Conservation (phyloP, 2,329 filamentous ascomycete species). For the Ophiocordyceps camponoti-floridani region DNA sequence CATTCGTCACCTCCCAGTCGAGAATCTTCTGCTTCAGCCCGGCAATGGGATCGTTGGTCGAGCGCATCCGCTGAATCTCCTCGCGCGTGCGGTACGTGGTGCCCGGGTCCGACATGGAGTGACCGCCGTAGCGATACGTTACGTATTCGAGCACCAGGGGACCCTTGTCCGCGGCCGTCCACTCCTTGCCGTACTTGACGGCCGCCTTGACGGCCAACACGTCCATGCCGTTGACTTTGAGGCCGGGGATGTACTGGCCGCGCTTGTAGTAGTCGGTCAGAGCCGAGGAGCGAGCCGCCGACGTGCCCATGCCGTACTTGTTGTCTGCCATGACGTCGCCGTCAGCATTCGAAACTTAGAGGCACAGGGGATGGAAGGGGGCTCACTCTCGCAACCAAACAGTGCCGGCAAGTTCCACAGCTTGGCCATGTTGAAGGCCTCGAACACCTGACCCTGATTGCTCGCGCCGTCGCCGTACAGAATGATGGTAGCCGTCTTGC, state of each 20-base stretch:
- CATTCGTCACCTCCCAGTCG: slow-evolving; percentile 79
- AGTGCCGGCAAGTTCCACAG: slow-evolving; percentile 92
- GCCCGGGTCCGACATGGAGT: slow-evolving; percentile 99
- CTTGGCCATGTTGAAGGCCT: slow-evolving; percentile 99
- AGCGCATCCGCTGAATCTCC: slow-evolving; percentile 99
- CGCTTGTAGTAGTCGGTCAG: slow-evolving; percentile 99
- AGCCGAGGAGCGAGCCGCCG: slow-evolving; percentile 82
- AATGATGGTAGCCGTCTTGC: slow-evolving; percentile 72
- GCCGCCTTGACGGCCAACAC: slow-evolving; percentile 95
- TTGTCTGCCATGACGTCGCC: slow-evolving; percentile 50
- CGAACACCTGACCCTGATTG: slow-evolving; percentile 99
- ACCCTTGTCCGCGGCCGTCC: slow-evolving; percentile 65
- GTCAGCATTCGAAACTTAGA: neutral
- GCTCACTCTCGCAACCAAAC: slow-evolving; percentile 95
- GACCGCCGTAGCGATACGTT: slow-evolving; percentile 96
- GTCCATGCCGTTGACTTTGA: slow-evolving; percentile 99
- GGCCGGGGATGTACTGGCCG: slow-evolving; percentile 96
- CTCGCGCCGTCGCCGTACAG: slow-evolving; percentile 96
- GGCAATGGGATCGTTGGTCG: slow-evolving; percentile 94
- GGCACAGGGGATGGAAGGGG: neutral
- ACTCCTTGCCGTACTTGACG: slow-evolving; percentile 85
- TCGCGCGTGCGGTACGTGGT: slow-evolving; percentile 98
- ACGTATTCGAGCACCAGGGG: slow-evolving; percentile 97
- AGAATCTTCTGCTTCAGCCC: slow-evolving; percentile 96
- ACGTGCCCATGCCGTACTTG: slow-evolving; percentile 99